Base-by-base conservation (phyloP, 371 early-diverging fungal species). In the Catenaria anguillulae region DNA sequence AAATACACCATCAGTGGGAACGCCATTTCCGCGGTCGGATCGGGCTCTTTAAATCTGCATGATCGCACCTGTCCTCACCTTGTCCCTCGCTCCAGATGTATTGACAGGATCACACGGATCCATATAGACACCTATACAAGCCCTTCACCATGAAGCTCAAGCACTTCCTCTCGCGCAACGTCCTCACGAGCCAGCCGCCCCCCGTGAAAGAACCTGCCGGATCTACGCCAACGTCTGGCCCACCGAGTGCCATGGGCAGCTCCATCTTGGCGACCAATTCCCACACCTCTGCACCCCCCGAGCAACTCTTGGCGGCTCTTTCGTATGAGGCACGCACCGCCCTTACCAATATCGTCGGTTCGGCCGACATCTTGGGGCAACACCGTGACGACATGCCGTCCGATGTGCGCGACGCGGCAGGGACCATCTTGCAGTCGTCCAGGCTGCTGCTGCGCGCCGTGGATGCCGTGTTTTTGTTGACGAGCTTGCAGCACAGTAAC, bases 141-240 rank as follows among this genome's bases (percentile, higher is more conserved):
- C n/a, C n/a, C n/a, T n/a, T 37, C 37, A 23, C 46, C 46, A 46
- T 46, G 46, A 46, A 46, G 46, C 46, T 46, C 46, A 46, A 46
- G 24, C n/a, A 10, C 24, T 24, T 46, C 23, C 46, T 46, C 8
- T 21, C 46, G 46, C 46, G 46, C 46, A 10, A 10, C 46, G 24
- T n/a, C 5, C 24, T 24, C 37, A 37, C 37, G 37, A 37, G 8
- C 37, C 8, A 37, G 8, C 8, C 13, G 37, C 8, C 13, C 8
- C 37, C 37, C 37, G 37, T 13, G 4, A 13, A 13, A 4, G 4
- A 4, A 13, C 13, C 37, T 4, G 24, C 26, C 24, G 46, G 21
- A 3, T 5, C 21, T 2, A 3, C 45, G n/a, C 6, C 21, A 24
- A 23, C 2, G 19, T 3, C 43, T 2, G 23, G 8, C 8, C 19